Evolutionary conservation across 2,329 filamentous ascomycete species (phyloP).

Genomic region (Epichloe gansuensis): DNA sequence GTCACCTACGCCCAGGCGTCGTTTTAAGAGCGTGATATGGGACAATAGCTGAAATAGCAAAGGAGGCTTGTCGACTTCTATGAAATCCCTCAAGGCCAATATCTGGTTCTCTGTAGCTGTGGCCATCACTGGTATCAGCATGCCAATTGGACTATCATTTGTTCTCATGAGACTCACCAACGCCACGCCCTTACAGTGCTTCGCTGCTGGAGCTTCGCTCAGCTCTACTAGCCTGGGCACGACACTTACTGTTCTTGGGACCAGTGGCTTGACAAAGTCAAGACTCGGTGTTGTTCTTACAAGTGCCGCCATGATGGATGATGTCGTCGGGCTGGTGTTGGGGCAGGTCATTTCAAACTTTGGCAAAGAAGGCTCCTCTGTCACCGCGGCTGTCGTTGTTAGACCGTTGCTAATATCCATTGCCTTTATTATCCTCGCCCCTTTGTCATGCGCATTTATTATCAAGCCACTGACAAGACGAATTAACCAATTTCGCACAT

Average conservation of each 20-base stretch:
- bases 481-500: conserved; percentile 22
- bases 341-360: conserved; percentile 63
- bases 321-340: conserved; percentile 67
- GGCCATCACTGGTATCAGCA: conserved; percentile 51
- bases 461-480: conserved; percentile 27
- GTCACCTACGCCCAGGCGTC: not conserved
- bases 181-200: conserved; percentile 48
- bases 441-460: conserved; percentile 33
- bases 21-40: not conserved
- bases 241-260: conserved; percentile 42
- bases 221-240: conserved; percentile 67
- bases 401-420: conserved; percentile 35
- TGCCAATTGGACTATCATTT: conserved; percentile 57
- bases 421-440: conserved; percentile 36
- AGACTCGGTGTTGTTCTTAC: conserved; percentile 51
- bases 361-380: conserved; percentile 19
- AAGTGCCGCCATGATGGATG: conserved; percentile 70
- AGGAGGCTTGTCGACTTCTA: conserved; percentile 38
- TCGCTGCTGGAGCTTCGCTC: conserved; percentile 60
- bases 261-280: conserved; percentile 29
- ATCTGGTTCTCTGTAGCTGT: conserved; percentile 47
- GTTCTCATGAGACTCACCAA: conserved; percentile 36
- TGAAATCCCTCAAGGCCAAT: conserved; percentile 40
- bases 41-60: conserved; percentile 10
- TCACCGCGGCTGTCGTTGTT: conserved; percentile 25